phyloP scores from a whole-genome alignment of 2,329 filamentous ascomycete genomes.

The Coccinonectria pachysandricola region DNA sequence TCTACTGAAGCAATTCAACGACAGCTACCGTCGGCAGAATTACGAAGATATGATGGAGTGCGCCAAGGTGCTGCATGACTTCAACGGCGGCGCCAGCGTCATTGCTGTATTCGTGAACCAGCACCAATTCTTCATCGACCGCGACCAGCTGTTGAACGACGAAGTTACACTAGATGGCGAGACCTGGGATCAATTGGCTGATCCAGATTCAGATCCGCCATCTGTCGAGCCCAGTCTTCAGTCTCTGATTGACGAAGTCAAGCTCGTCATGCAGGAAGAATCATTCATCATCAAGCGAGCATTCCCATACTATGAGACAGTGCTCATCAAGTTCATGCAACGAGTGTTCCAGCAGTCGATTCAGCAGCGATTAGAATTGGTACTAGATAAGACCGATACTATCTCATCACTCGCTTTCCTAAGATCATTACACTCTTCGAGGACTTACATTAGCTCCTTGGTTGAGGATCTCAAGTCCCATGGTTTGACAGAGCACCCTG shows the following conservation, averaged over 20 bases:
- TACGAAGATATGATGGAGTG: constrained; percentile 98
- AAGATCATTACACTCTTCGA: constrained; percentile 79
- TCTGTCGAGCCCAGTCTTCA: constrained; percentile 88
- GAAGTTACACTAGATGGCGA: constrained; percentile 67
- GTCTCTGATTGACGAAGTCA: constrained; percentile 86
- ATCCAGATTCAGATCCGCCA: constrained; percentile 85
- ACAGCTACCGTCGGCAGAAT: constrained; percentile 89
- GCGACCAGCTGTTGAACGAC: constrained; percentile 82
- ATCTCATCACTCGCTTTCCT: constrained; percentile 89
- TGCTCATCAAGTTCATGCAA: constrained; percentile 86
- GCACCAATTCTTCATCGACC: constrained; percentile 97
- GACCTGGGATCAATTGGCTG: constrained; percentile 84
- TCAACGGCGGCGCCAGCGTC: constrained; percentile 90
- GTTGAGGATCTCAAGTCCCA: constrained; percentile 92
- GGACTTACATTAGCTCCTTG: constrained; percentile 75
- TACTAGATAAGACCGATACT: constrained; percentile 85
- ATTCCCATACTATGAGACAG: constrained; percentile 93
- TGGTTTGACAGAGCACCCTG: constrained; percentile 88
- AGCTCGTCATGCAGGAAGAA: constrained; percentile 91
- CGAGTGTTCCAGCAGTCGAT: constrained; percentile 96
- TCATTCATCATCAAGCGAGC: constrained; percentile 93
- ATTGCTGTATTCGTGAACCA: constrained; percentile 97
- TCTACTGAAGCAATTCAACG: constrained; percentile 89
- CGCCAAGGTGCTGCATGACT: constrained; percentile 85
- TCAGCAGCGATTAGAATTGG: constrained; percentile 90